phyloP scores from a whole-genome alignment of 2,329 filamentous ascomycete genomes.

The Colletotrichum karsti region DNA sequence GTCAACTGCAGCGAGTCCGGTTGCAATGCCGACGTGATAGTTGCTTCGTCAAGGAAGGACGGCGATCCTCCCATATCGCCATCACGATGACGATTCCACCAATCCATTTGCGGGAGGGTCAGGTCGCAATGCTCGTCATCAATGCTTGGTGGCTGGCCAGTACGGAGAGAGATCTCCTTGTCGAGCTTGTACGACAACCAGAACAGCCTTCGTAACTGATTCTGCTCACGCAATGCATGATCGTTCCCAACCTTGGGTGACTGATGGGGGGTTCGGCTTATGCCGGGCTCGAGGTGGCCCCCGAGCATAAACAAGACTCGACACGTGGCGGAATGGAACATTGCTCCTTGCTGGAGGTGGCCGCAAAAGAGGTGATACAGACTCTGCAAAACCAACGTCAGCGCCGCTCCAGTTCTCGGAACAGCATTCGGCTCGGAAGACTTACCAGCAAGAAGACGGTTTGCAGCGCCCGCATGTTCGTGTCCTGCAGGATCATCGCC shows the following conservation, averaged over 20 bases:
- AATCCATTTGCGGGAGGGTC: conserved; percentile 51
- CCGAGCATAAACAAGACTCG: conserved; percentile 59
- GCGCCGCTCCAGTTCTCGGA: background rate
- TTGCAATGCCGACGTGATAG: conserved; percentile 38
- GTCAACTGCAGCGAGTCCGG: conserved; percentile 58
- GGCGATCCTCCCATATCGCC: conserved; percentile 33
- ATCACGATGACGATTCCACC: background rate
- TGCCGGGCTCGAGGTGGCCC: conserved; percentile 43
- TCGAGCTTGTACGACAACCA: conserved; percentile 65
- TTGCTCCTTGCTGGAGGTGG: conserved; percentile 52
- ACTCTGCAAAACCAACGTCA: conserved; percentile 35
- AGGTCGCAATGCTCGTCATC: conserved; percentile 62
- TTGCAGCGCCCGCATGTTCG: conserved; percentile 53
- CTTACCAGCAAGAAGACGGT: conserved; percentile 57
- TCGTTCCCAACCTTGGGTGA: conserved; percentile 10
- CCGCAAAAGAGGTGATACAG: conserved; percentile 55
- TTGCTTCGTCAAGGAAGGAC: conserved; percentile 19
- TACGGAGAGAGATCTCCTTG: conserved; percentile 63
- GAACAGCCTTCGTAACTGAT: conserved; percentile 53
- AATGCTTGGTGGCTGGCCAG: conserved; percentile 60
- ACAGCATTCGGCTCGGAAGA: background rate
- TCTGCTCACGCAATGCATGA: conserved; percentile 35
- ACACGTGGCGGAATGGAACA: conserved; percentile 53
- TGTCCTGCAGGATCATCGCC: conserved; percentile 50
- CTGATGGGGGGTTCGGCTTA: conserved; percentile 26